A percentile compares a stretch with the other conserved stretches of the same genome.
phyloP scores from a whole-genome alignment of 352 stramenopile species.

The Phytophthora cactorum region DNA sequence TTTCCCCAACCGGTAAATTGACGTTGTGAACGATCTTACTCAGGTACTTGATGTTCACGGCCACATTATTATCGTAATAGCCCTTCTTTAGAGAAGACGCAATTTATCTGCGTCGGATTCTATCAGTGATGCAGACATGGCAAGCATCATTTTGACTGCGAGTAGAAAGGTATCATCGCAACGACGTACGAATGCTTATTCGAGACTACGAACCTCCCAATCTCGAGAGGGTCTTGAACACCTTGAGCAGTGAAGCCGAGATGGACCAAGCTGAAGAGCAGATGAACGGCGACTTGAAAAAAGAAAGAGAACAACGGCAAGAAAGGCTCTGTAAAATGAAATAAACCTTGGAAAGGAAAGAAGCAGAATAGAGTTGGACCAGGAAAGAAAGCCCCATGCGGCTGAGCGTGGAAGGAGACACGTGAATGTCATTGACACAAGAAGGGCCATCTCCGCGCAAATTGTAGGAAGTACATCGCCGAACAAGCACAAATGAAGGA shows the following conservation, averaged over 20 bases:
- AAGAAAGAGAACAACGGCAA: not conserved
- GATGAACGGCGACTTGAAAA: not conserved
- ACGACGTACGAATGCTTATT: slow-evolving; percentile 2
- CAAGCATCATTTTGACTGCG: not conserved
- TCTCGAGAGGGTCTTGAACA: too few species aligned
- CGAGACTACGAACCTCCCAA: not conserved
- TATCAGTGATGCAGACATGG: slow-evolving; percentile 4
- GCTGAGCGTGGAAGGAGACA: not conserved
- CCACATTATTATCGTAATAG: slow-evolving; percentile 10
- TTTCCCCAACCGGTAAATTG: not conserved
- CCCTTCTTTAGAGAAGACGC: not conserved
- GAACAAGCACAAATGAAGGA: not conserved
- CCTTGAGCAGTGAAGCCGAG: too few species aligned
- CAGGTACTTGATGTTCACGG: slow-evolving; percentile 14
- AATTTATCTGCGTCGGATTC: slow-evolving; percentile 2
- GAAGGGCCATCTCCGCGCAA: not conserved
- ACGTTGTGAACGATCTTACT: not conserved
- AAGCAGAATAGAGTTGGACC: not conserved
- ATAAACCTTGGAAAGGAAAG: not conserved
- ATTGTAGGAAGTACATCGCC: not conserved
- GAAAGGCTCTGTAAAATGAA: not conserved
- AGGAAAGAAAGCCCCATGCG: not conserved
- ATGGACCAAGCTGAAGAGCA: too few species aligned
- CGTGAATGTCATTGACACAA: not conserved
- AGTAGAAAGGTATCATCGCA: not conserved